phyloP scores from a whole-genome alignment of 2,329 filamentous ascomycete species.

The Xylariaceae sp. region DNA sequence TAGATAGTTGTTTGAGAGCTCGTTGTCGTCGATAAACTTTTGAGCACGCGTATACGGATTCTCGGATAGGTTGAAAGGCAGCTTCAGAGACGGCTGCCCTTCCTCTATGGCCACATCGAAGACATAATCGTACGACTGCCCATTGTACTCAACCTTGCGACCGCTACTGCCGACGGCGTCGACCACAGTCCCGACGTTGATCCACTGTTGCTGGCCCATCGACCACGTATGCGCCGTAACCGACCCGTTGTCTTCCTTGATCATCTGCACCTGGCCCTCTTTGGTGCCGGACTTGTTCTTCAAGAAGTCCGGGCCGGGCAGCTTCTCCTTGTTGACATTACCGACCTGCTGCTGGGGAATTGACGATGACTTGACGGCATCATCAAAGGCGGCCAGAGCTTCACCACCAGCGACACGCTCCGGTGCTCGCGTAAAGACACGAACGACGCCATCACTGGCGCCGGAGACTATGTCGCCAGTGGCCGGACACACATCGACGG shows the following conservation, averaged over 20 bases:
- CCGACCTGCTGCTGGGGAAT: slow-evolving; percentile 83
- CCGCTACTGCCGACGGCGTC: slow-evolving; percentile 79
- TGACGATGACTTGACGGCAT: slow-evolving; percentile 71
- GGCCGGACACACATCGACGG: slow-evolving; percentile 71
- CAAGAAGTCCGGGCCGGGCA: slow-evolving; percentile 83
- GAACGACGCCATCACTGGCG: slow-evolving; percentile 77
- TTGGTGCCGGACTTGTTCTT: slow-evolving; percentile 79
- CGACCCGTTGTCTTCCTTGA: slow-evolving; percentile 71
- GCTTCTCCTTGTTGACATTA: slow-evolving; percentile 81
- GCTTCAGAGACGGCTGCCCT: slow-evolving; percentile 81
- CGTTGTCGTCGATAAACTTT: slow-evolving; percentile 84
- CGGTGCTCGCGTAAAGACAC: slow-evolving; percentile 70
- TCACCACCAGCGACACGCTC: slow-evolving; percentile 64
- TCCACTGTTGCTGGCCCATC: slow-evolving; percentile 62
- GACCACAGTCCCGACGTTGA: slow-evolving; percentile 89
- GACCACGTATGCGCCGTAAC: slow-evolving; percentile 90
- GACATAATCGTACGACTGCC: slow-evolving; percentile 90
- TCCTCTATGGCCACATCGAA: slow-evolving; percentile 97
- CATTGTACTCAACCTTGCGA: slow-evolving; percentile 67
- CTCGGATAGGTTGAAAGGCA: slow-evolving; percentile 89
- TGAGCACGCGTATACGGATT: slow-evolving; percentile 89
- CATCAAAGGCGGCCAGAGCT: slow-evolving; percentile 67
- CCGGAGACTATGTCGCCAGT: slow-evolving; percentile 92
- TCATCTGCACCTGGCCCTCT: slow-evolving; percentile 92
- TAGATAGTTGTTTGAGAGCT: slow-evolving; percentile 78